Conservation (phyloP, 2,329 filamentous ascomycete genomes). For the Metarhizium robertsii region DNA sequence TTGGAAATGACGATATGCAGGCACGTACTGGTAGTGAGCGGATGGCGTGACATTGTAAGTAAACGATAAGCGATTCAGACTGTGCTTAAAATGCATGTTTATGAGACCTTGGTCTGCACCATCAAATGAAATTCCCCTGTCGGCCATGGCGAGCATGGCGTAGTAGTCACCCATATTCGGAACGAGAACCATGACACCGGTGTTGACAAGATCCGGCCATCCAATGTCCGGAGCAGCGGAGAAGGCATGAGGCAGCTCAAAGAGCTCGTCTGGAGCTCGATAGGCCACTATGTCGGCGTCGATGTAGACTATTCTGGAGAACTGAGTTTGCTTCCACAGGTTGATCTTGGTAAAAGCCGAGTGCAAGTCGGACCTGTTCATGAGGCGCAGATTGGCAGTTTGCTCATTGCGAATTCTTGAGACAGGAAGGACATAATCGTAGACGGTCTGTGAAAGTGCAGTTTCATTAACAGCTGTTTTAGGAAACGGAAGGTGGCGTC, state of each 20-base stretch:
- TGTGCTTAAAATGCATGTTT: conserved; percentile 84
- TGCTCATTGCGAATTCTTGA: conserved; percentile 66
- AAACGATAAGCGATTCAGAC: conserved; percentile 84
- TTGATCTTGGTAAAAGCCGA: conserved; percentile 96
- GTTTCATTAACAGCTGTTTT: background rate
- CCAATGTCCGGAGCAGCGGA: conserved; percentile 85
- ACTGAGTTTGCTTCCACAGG: conserved; percentile 85
- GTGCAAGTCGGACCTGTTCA: conserved; percentile 83
- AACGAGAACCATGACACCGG: conserved; percentile 86
- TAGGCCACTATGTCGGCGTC: conserved; percentile 91
- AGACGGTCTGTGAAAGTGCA: conserved; percentile 51
- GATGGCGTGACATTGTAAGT: conserved; percentile 96
- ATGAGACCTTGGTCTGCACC: conserved; percentile 92
- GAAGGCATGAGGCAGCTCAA: conserved; percentile 52
- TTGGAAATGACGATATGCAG: conserved; percentile 89
- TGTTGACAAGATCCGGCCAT: conserved; percentile 98
- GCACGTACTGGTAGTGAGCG: conserved; percentile 93
- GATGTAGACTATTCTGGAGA: conserved; percentile 85
- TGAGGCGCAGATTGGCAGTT: conserved; percentile 77
- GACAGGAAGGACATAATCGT: conserved; percentile 83
- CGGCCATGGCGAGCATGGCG: conserved; percentile 73
- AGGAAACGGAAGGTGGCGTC: background rate
- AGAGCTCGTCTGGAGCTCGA: conserved; percentile 86
- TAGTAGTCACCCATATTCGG: conserved; percentile 85
- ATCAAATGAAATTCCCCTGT: conserved; percentile 86